phyloP scores from a whole-genome alignment of 2,329 filamentous ascomycete genomes.

The Penicillium hesseltinei region DNA sequence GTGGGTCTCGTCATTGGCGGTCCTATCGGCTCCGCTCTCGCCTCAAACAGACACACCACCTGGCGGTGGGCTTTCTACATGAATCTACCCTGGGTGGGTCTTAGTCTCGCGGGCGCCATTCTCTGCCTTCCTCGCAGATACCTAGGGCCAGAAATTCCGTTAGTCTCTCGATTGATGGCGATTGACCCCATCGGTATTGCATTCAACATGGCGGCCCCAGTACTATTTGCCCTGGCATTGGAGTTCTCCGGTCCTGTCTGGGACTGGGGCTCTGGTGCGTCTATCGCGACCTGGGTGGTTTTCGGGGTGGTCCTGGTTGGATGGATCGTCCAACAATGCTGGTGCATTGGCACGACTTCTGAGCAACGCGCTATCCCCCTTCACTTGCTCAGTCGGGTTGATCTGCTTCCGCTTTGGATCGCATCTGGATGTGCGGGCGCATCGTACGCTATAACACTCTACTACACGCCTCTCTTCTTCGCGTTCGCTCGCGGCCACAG shows the following conservation, averaged over 20 bases:
- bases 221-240: background rate
- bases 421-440: background rate
- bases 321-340: background rate
- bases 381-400: background rate
- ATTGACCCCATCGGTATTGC: background rate
- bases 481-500: background rate
- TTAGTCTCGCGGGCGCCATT: background rate
- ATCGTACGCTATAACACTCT: background rate
- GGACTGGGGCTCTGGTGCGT: background rate
- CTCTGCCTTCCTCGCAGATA: background rate
- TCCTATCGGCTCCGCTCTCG: background rate
- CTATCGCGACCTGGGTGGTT: background rate
- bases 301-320: background rate
- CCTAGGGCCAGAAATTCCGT: background rate
- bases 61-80: background rate
- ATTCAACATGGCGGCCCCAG: background rate
- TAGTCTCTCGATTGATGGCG: background rate
- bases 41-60: background rate
- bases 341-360: background rate
- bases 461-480: background rate
- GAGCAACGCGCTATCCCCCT: background rate
- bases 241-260: background rate
- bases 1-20: background rate
- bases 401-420: background rate
- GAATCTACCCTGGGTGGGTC: background rate